Percentiles rank a stretch among this genome's conserved stretches.
Evolutionary conservation across 2,329 filamentous ascomycete species (phyloP).

Genomic region (Ophidiomyces ophidiicola): DNA sequence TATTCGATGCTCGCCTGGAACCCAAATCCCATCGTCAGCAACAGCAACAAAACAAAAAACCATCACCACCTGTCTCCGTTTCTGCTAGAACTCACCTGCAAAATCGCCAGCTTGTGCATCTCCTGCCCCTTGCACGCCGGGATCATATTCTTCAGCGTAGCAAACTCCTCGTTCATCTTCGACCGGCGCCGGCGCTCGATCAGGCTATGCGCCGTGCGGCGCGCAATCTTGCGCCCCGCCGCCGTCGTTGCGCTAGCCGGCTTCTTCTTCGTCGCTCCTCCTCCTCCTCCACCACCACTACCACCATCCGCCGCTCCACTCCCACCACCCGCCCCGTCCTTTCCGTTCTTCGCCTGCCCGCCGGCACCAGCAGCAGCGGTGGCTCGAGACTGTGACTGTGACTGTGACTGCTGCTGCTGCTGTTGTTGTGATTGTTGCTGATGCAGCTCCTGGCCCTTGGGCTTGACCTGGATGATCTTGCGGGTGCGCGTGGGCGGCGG

Average conservation of each 20-base stretch:
- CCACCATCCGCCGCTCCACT: not conserved
- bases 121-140: constrained; percentile 85
- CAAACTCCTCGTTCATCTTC: constrained; percentile 99
- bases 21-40: too few species aligned
- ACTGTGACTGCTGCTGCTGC: constrained; percentile 12
- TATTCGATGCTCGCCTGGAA: constrained; percentile 96
- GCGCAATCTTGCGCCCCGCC: constrained; percentile 83
- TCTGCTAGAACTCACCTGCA: constrained; percentile 53
- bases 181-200: constrained; percentile 81
- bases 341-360: not conserved
- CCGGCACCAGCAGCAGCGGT: not conserved
- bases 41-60: constrained; percentile 11
- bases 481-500: constrained; percentile 83
- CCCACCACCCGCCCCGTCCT: too few species aligned
- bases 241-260: constrained; percentile 56
- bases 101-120: constrained; percentile 94
- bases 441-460: constrained; percentile 34
- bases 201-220: constrained; percentile 90
- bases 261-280: constrained; percentile 64
- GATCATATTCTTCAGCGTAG: constrained; percentile 84
- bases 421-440: constrained; percentile 12
- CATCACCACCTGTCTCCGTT: not conserved
- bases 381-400: too few species aligned
- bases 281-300: not conserved
- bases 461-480: constrained; percentile 99